These are phyloP conservation scores for Aspergillus cavernicola DNA, from an alignment of 495 filamentous ascomycete species.

Conservation along the genomic window DNA sequence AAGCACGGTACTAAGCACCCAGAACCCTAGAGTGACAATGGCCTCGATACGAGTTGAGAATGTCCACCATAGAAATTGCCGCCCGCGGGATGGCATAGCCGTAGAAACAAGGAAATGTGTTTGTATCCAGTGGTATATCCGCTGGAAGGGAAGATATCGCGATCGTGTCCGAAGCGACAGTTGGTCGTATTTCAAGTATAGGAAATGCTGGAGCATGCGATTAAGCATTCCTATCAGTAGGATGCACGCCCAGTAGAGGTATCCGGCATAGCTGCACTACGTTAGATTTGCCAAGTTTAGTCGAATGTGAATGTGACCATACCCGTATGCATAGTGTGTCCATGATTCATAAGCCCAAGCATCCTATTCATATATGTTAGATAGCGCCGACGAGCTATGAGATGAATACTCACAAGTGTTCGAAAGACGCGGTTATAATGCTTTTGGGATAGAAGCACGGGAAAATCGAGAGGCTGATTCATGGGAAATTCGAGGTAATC, in stretches of 20 bases:
- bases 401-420: slow-evolving; percentile 28
- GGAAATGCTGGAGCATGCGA: slow-evolving; percentile 17
- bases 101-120: slow-evolving; percentile 34
- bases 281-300: not conserved
- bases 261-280: slow-evolving; percentile 17
- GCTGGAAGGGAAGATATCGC: not conserved
- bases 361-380: slow-evolving; percentile 18
- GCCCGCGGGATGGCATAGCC: slow-evolving; percentile 25
- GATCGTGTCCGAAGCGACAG: not conserved
- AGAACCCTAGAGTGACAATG: slow-evolving; percentile 36
- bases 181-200: not conserved
- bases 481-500: slow-evolving; percentile 28
- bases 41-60: slow-evolving; percentile 41
- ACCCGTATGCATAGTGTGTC: slow-evolving; percentile 39
- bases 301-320: not conserved
- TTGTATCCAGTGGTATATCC: slow-evolving; percentile 24
- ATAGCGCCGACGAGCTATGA: no score
- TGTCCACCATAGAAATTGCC: slow-evolving; percentile 31
- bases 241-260: slow-evolving; percentile 33
- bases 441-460: slow-evolving; percentile 28
- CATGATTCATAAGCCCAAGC: slow-evolving; percentile 35
- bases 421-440: slow-evolving; percentile 31
- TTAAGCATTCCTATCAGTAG: slow-evolving; percentile 25
- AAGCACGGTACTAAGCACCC: slow-evolving; percentile 35
- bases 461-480: slow-evolving; percentile 14